phyloP scores from a whole-genome alignment of 2,329 filamentous ascomycete genomes.

The Sporothrix variecibatus region DNA sequence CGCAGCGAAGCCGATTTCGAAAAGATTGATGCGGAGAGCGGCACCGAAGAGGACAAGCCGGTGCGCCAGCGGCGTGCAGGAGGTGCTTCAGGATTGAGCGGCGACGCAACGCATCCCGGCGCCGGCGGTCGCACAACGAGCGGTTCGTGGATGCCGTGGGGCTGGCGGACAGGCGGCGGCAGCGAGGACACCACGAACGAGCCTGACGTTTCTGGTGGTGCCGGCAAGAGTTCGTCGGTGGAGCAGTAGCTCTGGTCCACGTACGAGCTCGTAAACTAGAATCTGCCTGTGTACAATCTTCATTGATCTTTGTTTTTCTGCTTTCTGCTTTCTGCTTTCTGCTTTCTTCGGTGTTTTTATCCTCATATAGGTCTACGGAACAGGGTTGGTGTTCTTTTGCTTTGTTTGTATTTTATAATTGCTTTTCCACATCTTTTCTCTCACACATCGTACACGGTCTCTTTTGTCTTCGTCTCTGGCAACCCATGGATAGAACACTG shows the following conservation, averaged over 20 bases:
- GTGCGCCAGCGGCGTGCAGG: slow-evolving; percentile 30
- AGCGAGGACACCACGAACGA: slow-evolving; percentile 45
- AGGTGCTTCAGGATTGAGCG: background rate
- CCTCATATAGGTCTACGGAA: background rate
- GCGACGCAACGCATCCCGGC: background rate
- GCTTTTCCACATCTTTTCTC: background rate
- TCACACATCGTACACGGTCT: background rate
- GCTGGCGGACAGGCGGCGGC: slow-evolving; percentile 41
- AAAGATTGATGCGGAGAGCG: slow-evolving; percentile 73
- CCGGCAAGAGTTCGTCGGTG: slow-evolving; percentile 44
- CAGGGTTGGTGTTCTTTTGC: background rate
- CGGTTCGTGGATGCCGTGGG: slow-evolving; percentile 55
- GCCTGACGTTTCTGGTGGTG: slow-evolving; percentile 42
- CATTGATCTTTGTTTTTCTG: slow-evolving; percentile 17
- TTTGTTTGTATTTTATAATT: background rate
- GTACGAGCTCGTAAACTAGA: background rate
- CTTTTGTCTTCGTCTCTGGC: background rate
- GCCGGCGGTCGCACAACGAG: slow-evolving; percentile 30
- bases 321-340: background rate
- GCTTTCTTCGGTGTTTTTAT: background rate
- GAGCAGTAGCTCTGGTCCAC: slow-evolving; percentile 36
- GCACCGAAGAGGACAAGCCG: slow-evolving; percentile 51
- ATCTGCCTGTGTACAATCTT: background rate
- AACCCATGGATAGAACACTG: background rate
- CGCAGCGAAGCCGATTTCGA: slow-evolving; percentile 88